Evolutionary conservation across 495 filamentous ascomycete species (phyloP).

Genomic region (Lasiosphaeria miniovina): DNA sequence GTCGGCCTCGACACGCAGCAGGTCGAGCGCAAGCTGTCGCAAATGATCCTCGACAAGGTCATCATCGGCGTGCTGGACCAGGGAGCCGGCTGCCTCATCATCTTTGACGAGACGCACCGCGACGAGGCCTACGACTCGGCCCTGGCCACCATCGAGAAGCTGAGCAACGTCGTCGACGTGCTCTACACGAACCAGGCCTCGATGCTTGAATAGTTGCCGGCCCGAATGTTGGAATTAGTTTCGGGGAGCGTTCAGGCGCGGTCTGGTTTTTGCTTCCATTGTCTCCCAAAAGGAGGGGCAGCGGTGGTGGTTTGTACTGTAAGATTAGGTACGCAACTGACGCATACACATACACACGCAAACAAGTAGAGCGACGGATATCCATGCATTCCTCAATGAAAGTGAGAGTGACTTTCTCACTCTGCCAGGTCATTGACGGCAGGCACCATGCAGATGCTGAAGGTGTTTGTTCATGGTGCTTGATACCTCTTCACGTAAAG

Average conservation of each 20-base stretch:
- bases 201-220: slow-evolving; percentile 68
- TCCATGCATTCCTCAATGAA: no score
- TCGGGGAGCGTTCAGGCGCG: neutral
- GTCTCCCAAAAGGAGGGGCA: neutral
- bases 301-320: neutral
- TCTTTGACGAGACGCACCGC: slow-evolving; percentile 90
- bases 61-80: slow-evolving; percentile 97
- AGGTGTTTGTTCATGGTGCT: no score
- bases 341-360: no score
- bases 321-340: neutral
- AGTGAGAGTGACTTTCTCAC: no score
- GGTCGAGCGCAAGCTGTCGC: slow-evolving; percentile 94
- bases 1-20: slow-evolving; percentile 94
- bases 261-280: neutral
- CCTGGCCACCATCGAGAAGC: slow-evolving; percentile 90
- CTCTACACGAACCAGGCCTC: slow-evolving; percentile 97
- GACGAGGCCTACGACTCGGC: slow-evolving; percentile 94
- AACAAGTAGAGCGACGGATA: no score
- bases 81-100: slow-evolving; percentile 93
- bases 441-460: no score
- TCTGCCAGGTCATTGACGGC: no score
- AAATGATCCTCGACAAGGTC: slow-evolving; percentile 99
- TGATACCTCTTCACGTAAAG: no score
- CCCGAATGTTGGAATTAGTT: neutral
- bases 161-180: slow-evolving; percentile 96